These are phyloP conservation scores for Rhexocercosporidium sp. DNA, from an alignment of 2,329 filamentous ascomycete genomes.

Conservation along the genomic window DNA sequence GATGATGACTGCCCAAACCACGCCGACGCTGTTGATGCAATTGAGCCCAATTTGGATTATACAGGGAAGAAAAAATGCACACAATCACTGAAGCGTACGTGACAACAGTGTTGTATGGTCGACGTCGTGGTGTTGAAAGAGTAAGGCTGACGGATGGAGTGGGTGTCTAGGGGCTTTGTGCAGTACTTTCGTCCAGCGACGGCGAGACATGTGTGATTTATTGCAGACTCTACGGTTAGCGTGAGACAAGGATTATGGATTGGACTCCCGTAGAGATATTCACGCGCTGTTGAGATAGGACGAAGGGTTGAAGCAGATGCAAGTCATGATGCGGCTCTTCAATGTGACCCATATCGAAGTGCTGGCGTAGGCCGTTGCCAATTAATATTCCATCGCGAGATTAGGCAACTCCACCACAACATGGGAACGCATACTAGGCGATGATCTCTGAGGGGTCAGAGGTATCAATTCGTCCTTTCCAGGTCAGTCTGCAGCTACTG, in stretches of 20 bases:
- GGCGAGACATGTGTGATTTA: conserved; percentile 69
- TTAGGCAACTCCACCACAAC: conserved; percentile 66
- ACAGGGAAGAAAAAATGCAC: conserved; percentile 47
- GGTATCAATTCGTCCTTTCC: conserved; percentile 40
- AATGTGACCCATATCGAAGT: conserved; percentile 80
- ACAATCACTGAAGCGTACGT: conserved; percentile 39
- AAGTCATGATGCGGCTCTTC: conserved; percentile 65
- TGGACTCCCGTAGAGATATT: conserved; percentile 38
- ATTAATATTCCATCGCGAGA: conserved; percentile 70
- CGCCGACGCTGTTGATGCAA: conserved; percentile 50
- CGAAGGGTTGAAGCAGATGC: conserved; percentile 44
- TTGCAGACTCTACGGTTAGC: conserved; percentile 51
- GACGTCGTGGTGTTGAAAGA: conserved; percentile 42
- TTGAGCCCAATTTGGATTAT: conserved; percentile 57
- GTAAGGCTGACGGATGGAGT: conserved; percentile 43
- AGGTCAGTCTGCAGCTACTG: conserved; percentile 41
- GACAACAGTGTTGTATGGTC: conserved; percentile 41
- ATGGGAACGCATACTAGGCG: conserved; percentile 45
- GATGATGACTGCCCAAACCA: conserved; percentile 34
- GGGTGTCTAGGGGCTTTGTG: conserved; percentile 42
- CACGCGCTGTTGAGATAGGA: conserved; percentile 46
- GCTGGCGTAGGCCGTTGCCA: conserved; percentile 87
- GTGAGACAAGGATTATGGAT: conserved; percentile 41
- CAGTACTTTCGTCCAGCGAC: conserved; percentile 52
- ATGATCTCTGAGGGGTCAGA: conserved; percentile 42